These are phyloP conservation scores for Colletotrichum euphorbiae DNA, from an alignment of 2,329 filamentous ascomycete genomes.

Conservation along the genomic window DNA sequence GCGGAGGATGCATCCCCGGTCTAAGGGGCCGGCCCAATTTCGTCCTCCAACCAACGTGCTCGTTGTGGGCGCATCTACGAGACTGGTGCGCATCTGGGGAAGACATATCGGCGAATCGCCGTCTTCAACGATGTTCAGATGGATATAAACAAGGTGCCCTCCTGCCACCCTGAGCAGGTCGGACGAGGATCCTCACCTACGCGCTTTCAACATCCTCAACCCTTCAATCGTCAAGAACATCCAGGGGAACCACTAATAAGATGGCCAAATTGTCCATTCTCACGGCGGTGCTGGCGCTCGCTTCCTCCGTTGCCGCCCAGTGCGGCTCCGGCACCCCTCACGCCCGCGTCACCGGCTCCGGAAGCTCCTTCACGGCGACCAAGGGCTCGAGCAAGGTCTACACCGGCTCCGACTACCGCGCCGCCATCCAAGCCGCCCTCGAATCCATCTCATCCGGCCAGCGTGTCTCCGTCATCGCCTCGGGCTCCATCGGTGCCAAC, in stretches of 20 bases:
- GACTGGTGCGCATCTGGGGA: slow-evolving; percentile 30
- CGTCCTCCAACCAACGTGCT: slow-evolving; percentile 34
- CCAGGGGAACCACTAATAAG: not conserved
- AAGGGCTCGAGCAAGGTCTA: slow-evolving; percentile 60
- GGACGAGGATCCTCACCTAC: not conserved
- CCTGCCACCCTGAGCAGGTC: not conserved
- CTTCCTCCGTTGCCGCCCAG: slow-evolving; percentile 53
- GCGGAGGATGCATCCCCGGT: slow-evolving; percentile 29
- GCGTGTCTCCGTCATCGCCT: slow-evolving; percentile 65
- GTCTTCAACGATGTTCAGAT: not conserved
- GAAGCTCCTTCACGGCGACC: slow-evolving; percentile 56
- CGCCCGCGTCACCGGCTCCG: slow-evolving; percentile 60
- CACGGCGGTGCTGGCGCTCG: slow-evolving; percentile 55
- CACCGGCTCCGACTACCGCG: slow-evolving; percentile 63
- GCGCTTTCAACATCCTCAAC: not conserved
- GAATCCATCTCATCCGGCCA: slow-evolving; percentile 64
- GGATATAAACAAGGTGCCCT: slow-evolving; percentile 22
- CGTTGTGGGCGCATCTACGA: slow-evolving; percentile 9
- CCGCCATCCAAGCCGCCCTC: slow-evolving; percentile 65
- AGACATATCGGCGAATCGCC: not conserved
- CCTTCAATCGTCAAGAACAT: not conserved
- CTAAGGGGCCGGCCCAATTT: slow-evolving; percentile 25
- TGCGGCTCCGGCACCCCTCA: slow-evolving; percentile 61
- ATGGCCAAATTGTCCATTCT: slow-evolving; percentile 43
- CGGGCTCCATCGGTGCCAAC: slow-evolving; percentile 65